Conservation (phyloP, 2,329 filamentous ascomycete genomes). For the Aspergillus pseudotamarii region DNA sequence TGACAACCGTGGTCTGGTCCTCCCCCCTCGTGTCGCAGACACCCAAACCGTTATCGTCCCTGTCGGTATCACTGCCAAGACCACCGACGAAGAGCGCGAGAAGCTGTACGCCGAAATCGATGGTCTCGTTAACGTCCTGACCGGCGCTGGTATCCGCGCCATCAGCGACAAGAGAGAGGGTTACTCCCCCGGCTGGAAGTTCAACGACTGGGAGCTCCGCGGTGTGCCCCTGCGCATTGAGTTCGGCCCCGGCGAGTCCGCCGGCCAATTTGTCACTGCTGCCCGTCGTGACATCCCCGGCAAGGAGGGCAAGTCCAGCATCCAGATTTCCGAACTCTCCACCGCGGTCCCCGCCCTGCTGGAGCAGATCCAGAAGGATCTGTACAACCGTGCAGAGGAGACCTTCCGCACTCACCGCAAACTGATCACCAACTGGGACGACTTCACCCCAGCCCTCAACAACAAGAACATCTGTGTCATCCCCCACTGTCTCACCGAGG, state of each 20-base stretch:
- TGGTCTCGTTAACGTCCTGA: conserved; percentile 68
- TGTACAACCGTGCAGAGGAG: conserved; percentile 75
- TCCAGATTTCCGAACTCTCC: conserved; percentile 73
- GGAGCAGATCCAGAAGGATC: conserved; percentile 84
- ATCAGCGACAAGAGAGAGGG: conserved; percentile 85
- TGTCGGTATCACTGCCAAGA: conserved; percentile 90
- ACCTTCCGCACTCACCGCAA: conserved; percentile 80
- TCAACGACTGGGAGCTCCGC: conserved; percentile 98
- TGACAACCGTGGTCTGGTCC: conserved; percentile 91
- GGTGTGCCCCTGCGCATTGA: conserved; percentile 92
- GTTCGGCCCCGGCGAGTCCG: conserved; percentile 92
- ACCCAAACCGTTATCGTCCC: conserved; percentile 85
- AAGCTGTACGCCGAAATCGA: conserved; percentile 77
- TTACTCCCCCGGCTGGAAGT: conserved; percentile 95
- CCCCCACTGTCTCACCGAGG: conserved; percentile 79
- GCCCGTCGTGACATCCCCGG: conserved; percentile 78
- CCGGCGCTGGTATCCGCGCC: conserved; percentile 72
- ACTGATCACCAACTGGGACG: conserved; percentile 81
- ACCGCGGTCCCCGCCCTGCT: conserved; percentile 78
- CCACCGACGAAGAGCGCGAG: conserved; percentile 74
- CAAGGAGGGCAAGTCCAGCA: conserved; percentile 72
- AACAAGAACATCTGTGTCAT: conserved; percentile 91
- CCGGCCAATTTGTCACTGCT: conserved; percentile 79
- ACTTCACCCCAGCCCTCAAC: conserved; percentile 88
- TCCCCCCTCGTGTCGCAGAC: conserved; percentile 87